Evolutionary conservation across 2,329 filamentous ascomycete species (phyloP), one percentile per base, ranked within the genome.

Genomic region (Grosmannia penicillata): DNA sequence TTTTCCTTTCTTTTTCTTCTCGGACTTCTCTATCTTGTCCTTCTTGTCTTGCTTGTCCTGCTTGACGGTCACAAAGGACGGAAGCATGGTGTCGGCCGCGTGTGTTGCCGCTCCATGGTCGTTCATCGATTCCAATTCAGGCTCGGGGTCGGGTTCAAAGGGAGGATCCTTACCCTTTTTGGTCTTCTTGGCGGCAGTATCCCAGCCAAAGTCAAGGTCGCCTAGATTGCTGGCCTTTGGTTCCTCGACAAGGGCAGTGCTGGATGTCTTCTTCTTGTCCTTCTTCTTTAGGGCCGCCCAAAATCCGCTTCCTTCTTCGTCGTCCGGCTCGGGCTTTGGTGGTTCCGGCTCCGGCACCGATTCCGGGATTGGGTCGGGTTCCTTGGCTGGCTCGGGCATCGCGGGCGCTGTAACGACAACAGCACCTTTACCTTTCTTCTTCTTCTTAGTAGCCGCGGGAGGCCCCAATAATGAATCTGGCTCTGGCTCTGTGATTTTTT

Each of bases 21-120:
- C 24, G 13, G 4, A 11, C 9, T 45, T 43, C 35, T 48, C 46
- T 13, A 40, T 45, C 24, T 48, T 59, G 23, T 59, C 57, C 36
- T 62, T 65, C 45, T 45, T 48, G 27, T 47, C 46, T 34, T 60
- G 57, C 38, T 59, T 58, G 45, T 60, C 61, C 48, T 66, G 65
- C 36, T 62, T 61, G 7, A 50, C 38, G 14, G 37, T 54, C 40
- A 41, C 38, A 44, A 49, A 49, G 11, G 45, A 46, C 23, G 47
- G 50, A 50, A 48, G 54, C 29, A 43, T 32, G n/a, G 49, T 42
- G 18, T 43, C 41, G 19, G 37, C 40, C 4, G 42, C 43, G 21
- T 44, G 33, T 36, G 41, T 36, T 4, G 33, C 15, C 4, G 45
- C 43, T 4, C 42, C 42, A 15, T 8, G 15, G n/a, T 39, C 41